These are phyloP conservation scores for Galerina sulciceps DNA, from an alignment of 768 basidiomycete species.

Conservation along the genomic window DNA sequence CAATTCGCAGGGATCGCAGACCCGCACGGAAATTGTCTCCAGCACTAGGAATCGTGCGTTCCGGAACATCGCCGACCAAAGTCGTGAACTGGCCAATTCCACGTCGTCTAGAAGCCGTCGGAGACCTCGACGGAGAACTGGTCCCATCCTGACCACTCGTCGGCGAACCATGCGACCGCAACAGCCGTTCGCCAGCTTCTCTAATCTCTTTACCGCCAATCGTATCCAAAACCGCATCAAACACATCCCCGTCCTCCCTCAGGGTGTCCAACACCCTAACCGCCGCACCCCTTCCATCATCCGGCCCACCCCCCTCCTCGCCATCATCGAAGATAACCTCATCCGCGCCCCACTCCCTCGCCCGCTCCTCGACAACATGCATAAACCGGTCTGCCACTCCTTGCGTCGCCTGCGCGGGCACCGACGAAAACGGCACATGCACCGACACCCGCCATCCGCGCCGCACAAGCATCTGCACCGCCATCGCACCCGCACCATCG, in stretches of 20 bases:
- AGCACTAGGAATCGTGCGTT: conserved; percentile 67
- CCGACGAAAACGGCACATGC: conserved; percentile 50
- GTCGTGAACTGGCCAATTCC: conserved; percentile 72
- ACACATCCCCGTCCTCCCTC: conserved; percentile 56
- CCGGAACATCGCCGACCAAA: conserved; percentile 72
- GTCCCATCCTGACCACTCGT: background rate
- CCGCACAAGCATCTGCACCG: conserved; percentile 74
- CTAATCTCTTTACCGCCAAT: conserved; percentile 82
- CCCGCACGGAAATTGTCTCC: conserved; percentile 78
- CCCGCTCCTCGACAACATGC: conserved; percentile 51
- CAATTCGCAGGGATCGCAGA: conserved; percentile 57
- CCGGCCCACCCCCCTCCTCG: conserved; percentile 31
- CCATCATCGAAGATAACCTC: conserved; percentile 77
- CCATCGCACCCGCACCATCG: conserved; percentile 76
- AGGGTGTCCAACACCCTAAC: conserved; percentile 57
- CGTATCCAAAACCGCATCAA: conserved; percentile 86
- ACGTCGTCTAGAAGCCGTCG: conserved; percentile 6
- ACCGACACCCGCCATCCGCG: conserved; percentile 78
- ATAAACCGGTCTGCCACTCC: conserved; percentile 39
- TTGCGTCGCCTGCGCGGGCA: conserved; percentile 26
- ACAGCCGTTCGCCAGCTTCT: conserved; percentile 70
- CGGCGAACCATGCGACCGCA: conserved; percentile 39
- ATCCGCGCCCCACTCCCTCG: conserved; percentile 74
- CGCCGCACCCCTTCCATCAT: conserved; percentile 49
- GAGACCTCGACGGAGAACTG: background rate